Base-by-base conservation (phyloP, 208 protist genomes). In the Trichomonas tenax region DNA sequence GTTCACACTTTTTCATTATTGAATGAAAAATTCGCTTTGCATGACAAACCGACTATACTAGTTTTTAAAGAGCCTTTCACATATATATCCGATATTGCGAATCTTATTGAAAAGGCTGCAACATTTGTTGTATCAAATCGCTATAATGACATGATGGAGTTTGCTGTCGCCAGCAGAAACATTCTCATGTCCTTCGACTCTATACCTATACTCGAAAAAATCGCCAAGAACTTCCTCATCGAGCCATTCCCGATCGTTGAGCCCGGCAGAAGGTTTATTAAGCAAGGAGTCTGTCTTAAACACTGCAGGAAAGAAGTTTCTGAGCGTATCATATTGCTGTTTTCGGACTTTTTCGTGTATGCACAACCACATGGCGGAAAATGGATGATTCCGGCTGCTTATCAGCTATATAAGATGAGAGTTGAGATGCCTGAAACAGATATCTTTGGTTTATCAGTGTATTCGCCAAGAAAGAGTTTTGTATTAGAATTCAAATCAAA, bases 201-300 rank as follows among this genome's bases (percentile, higher is more conserved):
- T 38, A 93, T 93, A 14, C 86, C 86, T 17, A 93, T 48, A 93
- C 44, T 93, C 21, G 86, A 93, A 51, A 41, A 93, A 51, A 93
- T 93, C 3, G 41, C 86, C 11, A 48, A 93, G 17, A 51, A 58
- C 9, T 93, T 93, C 36, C 4, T 93, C 0, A 93, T 44, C 11
- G 86, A 93, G 26, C 86, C 86, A 51, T 93, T 93, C 44, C 86
- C 86, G 1, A 93, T 93, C 51, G 86, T 93, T 6, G 44, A 48
- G 31, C 86, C 86, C 15, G 86, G 86, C 40, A 23, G 86, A 34
- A 48, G 86, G 21, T 93, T 93, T 36, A 51, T 93, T 4, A 93
- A 51, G 44, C 44, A 93, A 93, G 86, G 86, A 6, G 38, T 17
- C 4, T 23, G 40, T 34, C 15, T 44, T 58, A 93, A 93, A 36